phyloP scores from a whole-genome alignment of 345 rosid genomes.

The Citrus trifoliata region DNA sequence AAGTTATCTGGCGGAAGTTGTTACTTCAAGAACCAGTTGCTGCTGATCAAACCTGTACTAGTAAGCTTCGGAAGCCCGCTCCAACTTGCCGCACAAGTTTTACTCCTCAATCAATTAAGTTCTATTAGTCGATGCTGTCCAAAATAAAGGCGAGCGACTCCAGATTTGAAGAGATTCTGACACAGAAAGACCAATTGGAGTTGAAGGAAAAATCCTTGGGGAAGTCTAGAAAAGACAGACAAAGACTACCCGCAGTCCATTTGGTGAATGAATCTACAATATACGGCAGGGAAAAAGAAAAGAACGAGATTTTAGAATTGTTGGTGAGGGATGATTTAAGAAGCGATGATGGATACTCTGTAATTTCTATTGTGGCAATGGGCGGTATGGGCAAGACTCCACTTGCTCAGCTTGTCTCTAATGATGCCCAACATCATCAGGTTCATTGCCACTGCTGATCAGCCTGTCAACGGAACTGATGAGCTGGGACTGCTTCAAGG shows the following conservation, averaged over 20 bases:
- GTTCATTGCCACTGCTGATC: neutral
- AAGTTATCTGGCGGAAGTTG: neutral
- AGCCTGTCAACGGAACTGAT: neutral
- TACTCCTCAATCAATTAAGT: neutral
- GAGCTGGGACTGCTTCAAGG: conserved; percentile 14
- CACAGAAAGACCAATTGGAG: neutral
- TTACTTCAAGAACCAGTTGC: neutral
- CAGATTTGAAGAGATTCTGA: conserved; percentile 6
- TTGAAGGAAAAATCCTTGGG: neutral
- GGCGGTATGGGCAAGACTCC: conserved; percentile 32
- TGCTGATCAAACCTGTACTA: neutral
- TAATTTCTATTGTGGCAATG: conserved; percentile 18
- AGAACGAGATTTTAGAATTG: conserved; percentile 8
- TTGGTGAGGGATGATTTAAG: neutral
- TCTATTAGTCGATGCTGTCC: neutral
- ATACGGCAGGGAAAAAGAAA: conserved; percentile 26
- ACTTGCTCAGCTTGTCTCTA: conserved; percentile 23
- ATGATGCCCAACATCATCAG: conserved; percentile 13
- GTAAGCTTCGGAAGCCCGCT: neutral
- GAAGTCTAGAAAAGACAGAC: neutral
- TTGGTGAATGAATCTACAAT: conserved; percentile 7
- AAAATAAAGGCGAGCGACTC: neutral
- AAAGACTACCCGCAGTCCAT: neutral
- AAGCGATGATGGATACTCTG: neutral
- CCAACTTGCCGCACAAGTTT: neutral